Conservation (phyloP, 352 stramenopile species). For the Phytophthora ramorum region DNA sequence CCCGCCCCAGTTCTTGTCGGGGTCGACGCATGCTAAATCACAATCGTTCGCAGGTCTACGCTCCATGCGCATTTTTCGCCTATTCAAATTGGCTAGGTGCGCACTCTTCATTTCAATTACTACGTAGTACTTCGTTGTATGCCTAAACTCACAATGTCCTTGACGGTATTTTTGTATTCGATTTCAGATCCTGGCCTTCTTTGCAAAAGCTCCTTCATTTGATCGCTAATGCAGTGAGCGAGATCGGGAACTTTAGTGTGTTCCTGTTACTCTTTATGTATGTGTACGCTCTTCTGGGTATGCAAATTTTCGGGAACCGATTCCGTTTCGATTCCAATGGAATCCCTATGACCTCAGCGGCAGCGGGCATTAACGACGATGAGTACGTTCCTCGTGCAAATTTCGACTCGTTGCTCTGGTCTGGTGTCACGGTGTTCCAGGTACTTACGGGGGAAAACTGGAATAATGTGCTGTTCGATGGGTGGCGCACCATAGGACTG, state of each 20-base stretch:
- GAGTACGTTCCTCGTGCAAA: conserved; percentile 62
- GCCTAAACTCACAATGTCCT: not conserved
- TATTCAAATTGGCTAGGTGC: conserved; percentile 91
- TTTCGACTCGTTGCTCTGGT: conserved; percentile 76
- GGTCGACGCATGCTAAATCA: conserved; percentile 14
- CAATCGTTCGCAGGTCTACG: conserved; percentile 79
- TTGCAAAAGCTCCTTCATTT: conserved; percentile 91
- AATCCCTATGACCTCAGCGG: conserved; percentile 38
- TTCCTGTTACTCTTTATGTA: conserved; percentile 95
- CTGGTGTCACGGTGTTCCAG: conserved; percentile 75
- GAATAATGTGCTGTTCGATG: conserved; percentile 91
- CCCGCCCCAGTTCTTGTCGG: conserved; percentile 38
- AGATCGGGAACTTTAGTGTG: conserved; percentile 93
- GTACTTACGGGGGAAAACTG: conserved; percentile 94
- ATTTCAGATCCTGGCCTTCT: conserved; percentile 86
- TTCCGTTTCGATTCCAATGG: conserved; percentile 88
- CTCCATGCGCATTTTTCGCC: conserved; percentile 86
- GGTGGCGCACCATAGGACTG: conserved; percentile 68
- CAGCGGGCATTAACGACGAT: not conserved
- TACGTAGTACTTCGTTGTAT: not conserved
- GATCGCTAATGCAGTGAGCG: conserved; percentile 89
- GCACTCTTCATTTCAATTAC: conserved; percentile 9
- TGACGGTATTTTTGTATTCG: conserved; percentile 52
- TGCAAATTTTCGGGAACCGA: conserved; percentile 93
- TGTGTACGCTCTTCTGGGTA: conserved; percentile 92